Evolutionary conservation across 345 rosid genomes (phyloP).

Genomic region (Eucalyptus victrix): DNA sequence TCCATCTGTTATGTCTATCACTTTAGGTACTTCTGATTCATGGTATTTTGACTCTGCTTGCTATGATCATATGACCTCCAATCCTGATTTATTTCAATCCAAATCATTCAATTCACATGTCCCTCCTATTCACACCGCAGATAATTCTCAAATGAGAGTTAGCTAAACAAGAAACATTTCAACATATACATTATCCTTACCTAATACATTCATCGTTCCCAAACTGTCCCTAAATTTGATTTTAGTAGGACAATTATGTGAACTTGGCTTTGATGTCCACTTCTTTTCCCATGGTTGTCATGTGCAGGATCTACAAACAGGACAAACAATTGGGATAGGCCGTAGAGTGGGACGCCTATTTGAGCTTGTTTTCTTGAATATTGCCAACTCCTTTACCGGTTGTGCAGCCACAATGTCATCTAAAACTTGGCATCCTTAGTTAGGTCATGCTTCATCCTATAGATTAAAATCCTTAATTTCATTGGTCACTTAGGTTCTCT

Average conservation of each 20-base stretch:
- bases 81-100: not conserved
- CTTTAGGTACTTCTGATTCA: too few species aligned
- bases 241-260: not conserved
- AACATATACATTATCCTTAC: not conserved
- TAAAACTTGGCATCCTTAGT: not conserved
- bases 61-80: too few species aligned
- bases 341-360: not conserved
- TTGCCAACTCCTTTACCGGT: too few species aligned
- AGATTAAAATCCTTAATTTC: not conserved
- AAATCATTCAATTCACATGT: not conserved
- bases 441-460: not conserved
- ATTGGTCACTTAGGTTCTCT: not conserved
- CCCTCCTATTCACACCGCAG: not conserved
- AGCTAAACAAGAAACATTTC: not conserved
- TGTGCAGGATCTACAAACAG: rapidly evolving
- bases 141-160: not conserved
- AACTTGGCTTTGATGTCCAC: not conserved
- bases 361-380: not conserved
- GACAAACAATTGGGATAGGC: not conserved
- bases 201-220: not conserved
- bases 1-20: too few species aligned
- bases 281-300: not conserved
- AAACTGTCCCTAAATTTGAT: too few species aligned
- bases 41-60: too few species aligned
- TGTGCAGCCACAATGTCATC: not conserved